Conservation (phyloP, 148 eudicot species). For the Cornus kousa region DNA sequence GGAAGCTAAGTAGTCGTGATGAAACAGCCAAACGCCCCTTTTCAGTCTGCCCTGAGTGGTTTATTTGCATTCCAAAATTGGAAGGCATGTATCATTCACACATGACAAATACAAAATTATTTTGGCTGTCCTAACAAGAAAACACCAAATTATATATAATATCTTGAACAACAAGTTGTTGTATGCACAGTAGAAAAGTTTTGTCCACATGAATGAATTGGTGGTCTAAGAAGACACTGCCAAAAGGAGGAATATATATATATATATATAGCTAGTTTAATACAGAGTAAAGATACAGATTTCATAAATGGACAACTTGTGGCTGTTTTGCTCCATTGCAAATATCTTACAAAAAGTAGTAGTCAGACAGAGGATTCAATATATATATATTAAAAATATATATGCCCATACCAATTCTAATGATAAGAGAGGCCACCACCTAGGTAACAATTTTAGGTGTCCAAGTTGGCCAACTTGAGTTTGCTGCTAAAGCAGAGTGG, state of each 20-base stretch:
- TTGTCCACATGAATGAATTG: not conserved
- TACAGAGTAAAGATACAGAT: not conserved
- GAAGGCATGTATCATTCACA: too few relatives aligned
- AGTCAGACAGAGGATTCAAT: not conserved
- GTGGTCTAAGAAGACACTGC: not conserved
- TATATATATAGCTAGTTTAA: too few relatives aligned
- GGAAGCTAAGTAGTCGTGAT: too few relatives aligned
- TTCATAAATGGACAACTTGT: not conserved
- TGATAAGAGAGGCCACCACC: not conserved
- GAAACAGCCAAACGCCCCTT: too few relatives aligned
- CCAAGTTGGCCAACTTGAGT: not conserved
- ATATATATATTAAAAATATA: too few relatives aligned
- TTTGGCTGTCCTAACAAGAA: too few relatives aligned
- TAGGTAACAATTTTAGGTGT: not conserved
- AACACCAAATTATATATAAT: too few relatives aligned
- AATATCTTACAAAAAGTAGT: not conserved
- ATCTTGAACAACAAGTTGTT: too few relatives aligned
- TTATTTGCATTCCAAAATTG: too few relatives aligned
- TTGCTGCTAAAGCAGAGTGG: not conserved
- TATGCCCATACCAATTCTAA: not conserved
- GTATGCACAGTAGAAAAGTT: not conserved
- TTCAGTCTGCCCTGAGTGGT: too few relatives aligned
- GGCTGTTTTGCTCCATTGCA: not conserved
- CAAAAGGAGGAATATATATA: too few relatives aligned
- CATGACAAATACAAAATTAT: too few relatives aligned